phyloP scores from a whole-genome alignment of 2,329 filamentous ascomycete species.

The Venturia effusa region DNA sequence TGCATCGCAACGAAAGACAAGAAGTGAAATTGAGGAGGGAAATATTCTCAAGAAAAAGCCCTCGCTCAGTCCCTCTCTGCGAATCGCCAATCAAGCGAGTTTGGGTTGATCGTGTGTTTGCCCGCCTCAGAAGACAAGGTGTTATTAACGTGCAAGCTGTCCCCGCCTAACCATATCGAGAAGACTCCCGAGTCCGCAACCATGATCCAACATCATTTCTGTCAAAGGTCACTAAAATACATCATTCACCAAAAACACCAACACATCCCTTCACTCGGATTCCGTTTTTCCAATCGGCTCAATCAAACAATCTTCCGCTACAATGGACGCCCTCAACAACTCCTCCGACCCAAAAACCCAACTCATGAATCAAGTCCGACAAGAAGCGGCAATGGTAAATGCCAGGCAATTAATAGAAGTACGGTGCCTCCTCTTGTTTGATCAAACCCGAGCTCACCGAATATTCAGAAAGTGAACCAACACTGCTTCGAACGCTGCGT shows the following conservation, averaged over 20 bases:
- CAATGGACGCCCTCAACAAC: slow-evolving; percentile 20
- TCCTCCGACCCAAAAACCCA: slow-evolving; percentile 31
- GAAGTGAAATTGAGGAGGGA: not conserved
- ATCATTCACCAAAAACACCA: not conserved
- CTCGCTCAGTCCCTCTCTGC: not conserved
- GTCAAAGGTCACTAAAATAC: not conserved
- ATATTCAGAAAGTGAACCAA: slow-evolving; percentile 43
- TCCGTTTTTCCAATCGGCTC: not conserved
- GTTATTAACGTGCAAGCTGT: not conserved
- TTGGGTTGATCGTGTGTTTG: not conserved
- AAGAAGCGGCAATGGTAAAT: slow-evolving; percentile 41
- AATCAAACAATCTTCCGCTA: slow-evolving; percentile 15
- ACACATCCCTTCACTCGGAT: not conserved
- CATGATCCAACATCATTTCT: too few species aligned
- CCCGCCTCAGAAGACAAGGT: not conserved
- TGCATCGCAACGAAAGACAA: slow-evolving; percentile 21
- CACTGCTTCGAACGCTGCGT: slow-evolving; percentile 47
- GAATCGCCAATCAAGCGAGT: not conserved
- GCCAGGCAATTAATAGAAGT: slow-evolving; percentile 41
- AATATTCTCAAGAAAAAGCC: not conserved
- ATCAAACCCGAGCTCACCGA: not conserved
- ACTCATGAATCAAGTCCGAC: slow-evolving; percentile 42
- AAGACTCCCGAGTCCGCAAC: not conserved
- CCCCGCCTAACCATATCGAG: not conserved
- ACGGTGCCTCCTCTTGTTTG: slow-evolving; percentile 6